These are phyloP conservation scores for Erythrophleum fordii DNA, from an alignment of 306 rosid species.

Conservation along the genomic window DNA sequence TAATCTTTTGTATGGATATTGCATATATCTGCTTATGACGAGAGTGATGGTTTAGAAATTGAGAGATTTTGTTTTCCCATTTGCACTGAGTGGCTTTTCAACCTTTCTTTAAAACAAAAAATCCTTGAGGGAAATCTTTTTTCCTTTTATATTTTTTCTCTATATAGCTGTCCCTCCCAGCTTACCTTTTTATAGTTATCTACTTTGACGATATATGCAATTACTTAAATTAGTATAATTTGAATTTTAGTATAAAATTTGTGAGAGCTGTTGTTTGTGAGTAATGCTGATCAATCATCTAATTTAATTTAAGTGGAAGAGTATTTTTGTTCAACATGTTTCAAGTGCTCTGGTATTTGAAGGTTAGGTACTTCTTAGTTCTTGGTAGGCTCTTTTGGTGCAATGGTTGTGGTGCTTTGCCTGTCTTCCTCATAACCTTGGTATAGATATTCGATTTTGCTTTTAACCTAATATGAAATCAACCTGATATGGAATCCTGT, in stretches of 20 bases:
- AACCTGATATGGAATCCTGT: constrained; percentile 15
- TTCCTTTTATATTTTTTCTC: neutral
- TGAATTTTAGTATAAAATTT: constrained; percentile 1
- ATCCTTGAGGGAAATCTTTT: neutral
- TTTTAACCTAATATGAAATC: constrained; percentile 19
- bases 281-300: neutral
- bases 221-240: constrained; percentile 19
- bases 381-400: constrained; percentile 10
- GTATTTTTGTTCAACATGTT: neutral
- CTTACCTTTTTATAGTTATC: neutral
- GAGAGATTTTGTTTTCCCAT: constrained; percentile 2
- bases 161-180: neutral
- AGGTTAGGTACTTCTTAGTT: neutral
- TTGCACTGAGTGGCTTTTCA: neutral
- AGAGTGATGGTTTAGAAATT: neutral
- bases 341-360: neutral
- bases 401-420: neutral
- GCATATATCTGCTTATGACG: neutral
- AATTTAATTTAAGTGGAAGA: constrained; percentile 15
- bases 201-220: constrained; percentile 19
- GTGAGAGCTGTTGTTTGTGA: constrained; percentile 27
- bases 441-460: neutral
- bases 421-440: neutral
- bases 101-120: too few relatives aligned
- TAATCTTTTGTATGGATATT: constrained; percentile 2